phyloP scores from a whole-genome alignment of 1,139 yeast species.

The Geotrichum australiense region DNA sequence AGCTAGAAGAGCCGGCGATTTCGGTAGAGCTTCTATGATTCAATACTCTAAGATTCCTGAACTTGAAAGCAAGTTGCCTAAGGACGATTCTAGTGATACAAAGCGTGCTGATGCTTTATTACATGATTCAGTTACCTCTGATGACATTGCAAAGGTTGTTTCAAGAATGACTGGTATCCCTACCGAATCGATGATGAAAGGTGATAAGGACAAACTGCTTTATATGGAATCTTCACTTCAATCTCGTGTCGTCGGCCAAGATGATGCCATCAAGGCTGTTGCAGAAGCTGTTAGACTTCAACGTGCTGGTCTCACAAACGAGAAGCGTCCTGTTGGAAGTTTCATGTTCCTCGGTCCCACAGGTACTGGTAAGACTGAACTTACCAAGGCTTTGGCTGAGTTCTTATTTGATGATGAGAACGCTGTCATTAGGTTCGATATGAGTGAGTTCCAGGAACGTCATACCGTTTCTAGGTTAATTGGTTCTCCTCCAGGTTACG shows the following conservation, averaged over 20 bases:
- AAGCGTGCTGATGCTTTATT: slow-evolving; percentile 39
- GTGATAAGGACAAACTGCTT: slow-evolving; percentile 84
- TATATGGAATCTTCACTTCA: slow-evolving; percentile 78
- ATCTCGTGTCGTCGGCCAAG: slow-evolving; percentile 86
- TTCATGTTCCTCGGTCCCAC: slow-evolving; percentile 96
- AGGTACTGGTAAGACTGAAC: slow-evolving; percentile 96
- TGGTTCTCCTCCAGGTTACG: slow-evolving; percentile 98
- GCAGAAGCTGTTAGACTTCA: slow-evolving; percentile 93
- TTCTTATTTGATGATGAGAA: slow-evolving; percentile 83
- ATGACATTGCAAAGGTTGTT: slow-evolving; percentile 87
- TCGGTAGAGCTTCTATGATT: slow-evolving; percentile 80
- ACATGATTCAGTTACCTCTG: slow-evolving; percentile 90
- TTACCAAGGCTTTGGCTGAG: slow-evolving; percentile 86
- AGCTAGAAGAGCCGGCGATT: slow-evolving; percentile 77
- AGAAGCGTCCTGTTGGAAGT: slow-evolving; percentile 90
- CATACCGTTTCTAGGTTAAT: slow-evolving; percentile 83
- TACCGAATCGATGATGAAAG: slow-evolving; percentile 81
- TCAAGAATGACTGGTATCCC: slow-evolving; percentile 97
- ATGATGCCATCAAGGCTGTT: slow-evolving; percentile 83
- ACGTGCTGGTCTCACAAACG: slow-evolving; percentile 92
- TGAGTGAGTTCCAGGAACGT: slow-evolving; percentile 96
- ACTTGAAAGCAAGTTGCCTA: slow-evolving; percentile 56
- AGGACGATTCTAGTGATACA: slow-evolving; percentile 32
- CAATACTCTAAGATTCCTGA: slow-evolving; percentile 83
- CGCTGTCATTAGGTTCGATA: slow-evolving; percentile 84